These are phyloP conservation scores for Trametes cubensis DNA, from an alignment of 768 basidiomycete species.

Conservation along the genomic window DNA sequence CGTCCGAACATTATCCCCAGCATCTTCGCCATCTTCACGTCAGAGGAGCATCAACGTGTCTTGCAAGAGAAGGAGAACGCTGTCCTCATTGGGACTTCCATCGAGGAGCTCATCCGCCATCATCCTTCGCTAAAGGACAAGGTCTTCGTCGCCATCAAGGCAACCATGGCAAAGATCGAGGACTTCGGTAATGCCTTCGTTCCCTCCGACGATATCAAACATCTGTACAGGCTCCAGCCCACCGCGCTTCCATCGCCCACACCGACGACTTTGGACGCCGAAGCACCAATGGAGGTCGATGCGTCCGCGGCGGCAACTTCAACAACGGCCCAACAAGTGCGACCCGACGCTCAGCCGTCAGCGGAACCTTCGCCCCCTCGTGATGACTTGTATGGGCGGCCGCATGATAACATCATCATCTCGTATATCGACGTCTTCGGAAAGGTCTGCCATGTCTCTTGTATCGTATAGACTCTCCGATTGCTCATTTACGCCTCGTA, in stretches of 20 bases:
- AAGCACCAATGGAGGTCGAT: constrained; percentile 30
- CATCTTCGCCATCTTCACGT: constrained; percentile 86
- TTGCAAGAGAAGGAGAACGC: constrained; percentile 93
- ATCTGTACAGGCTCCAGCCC: constrained; percentile 54
- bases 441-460: constrained; percentile 52
- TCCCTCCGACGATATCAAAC: constrained; percentile 58
- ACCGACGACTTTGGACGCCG: constrained; percentile 4
- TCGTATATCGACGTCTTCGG: constrained; percentile 80
- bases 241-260: constrained; percentile 4
- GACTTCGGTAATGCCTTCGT: constrained; percentile 65
- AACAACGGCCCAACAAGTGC: neutral
- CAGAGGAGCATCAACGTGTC: constrained; percentile 78
- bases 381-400: constrained; percentile 45
- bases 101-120: constrained; percentile 96
- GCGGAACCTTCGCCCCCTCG: constrained; percentile 30
- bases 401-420: constrained; percentile 76
- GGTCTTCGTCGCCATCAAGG: constrained; percentile 77
- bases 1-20: constrained; percentile 83
- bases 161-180: constrained; percentile 73
- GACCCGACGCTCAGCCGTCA: constrained; percentile 11
- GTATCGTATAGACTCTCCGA: no score
- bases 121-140: constrained; percentile 84
- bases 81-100: constrained; percentile 80
- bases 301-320: constrained; percentile 21
- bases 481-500: neutral